Evolutionary conservation across 768 basidiomycete species (phyloP).

Genomic region (Chalciporus sphaerocephalus): DNA sequence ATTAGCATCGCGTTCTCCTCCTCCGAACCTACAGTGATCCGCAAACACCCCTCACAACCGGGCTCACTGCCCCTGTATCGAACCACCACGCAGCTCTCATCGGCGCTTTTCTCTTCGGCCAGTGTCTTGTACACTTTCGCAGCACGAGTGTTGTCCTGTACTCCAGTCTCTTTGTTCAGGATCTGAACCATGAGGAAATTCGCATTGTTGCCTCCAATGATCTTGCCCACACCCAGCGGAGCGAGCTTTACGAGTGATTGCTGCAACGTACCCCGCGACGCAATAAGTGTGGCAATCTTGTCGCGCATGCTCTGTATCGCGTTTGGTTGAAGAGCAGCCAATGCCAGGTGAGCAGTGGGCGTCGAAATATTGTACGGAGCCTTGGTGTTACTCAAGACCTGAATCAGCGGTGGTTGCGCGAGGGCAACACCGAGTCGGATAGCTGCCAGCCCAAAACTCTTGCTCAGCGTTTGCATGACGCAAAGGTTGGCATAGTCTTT

Average conservation of each 20-base stretch:
- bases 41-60: constrained; percentile 82
- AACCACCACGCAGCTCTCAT: constrained; percentile 82
- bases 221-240: constrained; percentile 53
- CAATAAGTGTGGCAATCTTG: constrained; percentile 56
- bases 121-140: constrained; percentile 68
- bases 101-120: constrained; percentile 80
- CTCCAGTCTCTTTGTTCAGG: constrained; percentile 38
- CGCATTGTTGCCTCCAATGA: constrained; percentile 80
- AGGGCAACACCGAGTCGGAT: constrained; percentile 90
- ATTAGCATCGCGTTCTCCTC: constrained; percentile 70
- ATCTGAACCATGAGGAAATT: constrained; percentile 89
- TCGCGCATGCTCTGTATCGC: constrained; percentile 61
- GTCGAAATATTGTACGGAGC: constrained; percentile 96
- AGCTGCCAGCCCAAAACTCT: constrained; percentile 92
- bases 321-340: constrained; percentile 66
- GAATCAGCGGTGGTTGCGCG: constrained; percentile 85
- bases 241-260: constrained; percentile 43
- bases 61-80: constrained; percentile 81
- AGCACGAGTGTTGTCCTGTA: constrained; percentile 59
- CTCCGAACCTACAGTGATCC: constrained; percentile 85
- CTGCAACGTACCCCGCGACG: constrained; percentile 55
- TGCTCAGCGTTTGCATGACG: constrained; percentile 96
- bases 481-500: constrained; percentile 82
- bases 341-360: constrained; percentile 80
- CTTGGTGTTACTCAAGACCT: constrained; percentile 90